Percentiles rank a stretch among this genome's conserved stretches.
phyloP scores from a whole-genome alignment of 495 filamentous ascomycete species.

The Hypoxylon trugodes region DNA sequence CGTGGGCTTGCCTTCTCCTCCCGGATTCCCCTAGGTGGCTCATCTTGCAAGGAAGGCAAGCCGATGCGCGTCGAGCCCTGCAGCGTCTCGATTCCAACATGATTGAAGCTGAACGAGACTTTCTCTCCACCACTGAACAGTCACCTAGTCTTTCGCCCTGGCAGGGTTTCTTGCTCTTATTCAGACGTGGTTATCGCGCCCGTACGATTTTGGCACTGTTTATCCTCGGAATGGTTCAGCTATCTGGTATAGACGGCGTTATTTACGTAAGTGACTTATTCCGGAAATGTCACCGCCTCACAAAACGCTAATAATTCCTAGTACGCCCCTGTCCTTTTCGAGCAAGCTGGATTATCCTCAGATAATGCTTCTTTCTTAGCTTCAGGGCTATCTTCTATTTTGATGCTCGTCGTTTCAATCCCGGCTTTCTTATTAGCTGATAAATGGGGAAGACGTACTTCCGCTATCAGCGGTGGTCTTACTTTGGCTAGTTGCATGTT shows the following conservation, averaged over 20 bases:
- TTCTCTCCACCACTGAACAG: constrained; percentile 42
- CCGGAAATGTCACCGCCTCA: background rate
- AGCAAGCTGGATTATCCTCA: constrained; percentile 56
- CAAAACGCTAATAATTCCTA: constrained; percentile 32
- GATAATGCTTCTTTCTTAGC: constrained; percentile 59
- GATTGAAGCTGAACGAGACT: constrained; percentile 58
- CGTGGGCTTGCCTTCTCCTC: constrained; percentile 48
- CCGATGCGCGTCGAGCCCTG: constrained; percentile 49
- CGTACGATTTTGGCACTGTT: constrained; percentile 57
- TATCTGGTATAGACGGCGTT: constrained; percentile 61
- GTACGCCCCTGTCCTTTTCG: constrained; percentile 63
- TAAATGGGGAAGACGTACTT: constrained; percentile 69
- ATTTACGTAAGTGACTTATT: constrained; percentile 55
- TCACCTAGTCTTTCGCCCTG: constrained; percentile 48
- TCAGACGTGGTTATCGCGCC: constrained; percentile 51
- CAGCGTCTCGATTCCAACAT: constrained; percentile 57
- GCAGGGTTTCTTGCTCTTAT: constrained; percentile 43
- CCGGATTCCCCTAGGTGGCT: constrained; percentile 57
- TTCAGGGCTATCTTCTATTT: constrained; percentile 59
- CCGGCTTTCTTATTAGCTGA: constrained; percentile 65
- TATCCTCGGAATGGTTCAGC: constrained; percentile 59
- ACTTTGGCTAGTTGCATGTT: constrained; percentile 53
- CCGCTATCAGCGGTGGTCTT: constrained; percentile 64
- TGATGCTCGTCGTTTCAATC: constrained; percentile 59
- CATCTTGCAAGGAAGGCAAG: constrained; percentile 41